phyloP scores from a whole-genome alignment of 2,329 filamentous ascomycete species.

The Colletotrichum sp. region DNA sequence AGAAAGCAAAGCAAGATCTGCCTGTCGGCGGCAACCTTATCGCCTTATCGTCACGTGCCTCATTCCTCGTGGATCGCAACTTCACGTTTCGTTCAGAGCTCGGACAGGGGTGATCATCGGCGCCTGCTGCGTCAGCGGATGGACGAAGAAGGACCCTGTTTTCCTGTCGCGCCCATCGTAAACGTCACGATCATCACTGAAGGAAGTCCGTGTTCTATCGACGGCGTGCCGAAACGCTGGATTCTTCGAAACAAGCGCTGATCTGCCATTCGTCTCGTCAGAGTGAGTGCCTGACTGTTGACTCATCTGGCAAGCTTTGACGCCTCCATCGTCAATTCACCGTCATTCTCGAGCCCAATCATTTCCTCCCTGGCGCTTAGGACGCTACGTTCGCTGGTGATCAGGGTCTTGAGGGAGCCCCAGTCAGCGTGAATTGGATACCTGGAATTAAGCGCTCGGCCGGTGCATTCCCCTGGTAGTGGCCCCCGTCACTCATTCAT shows the following conservation, averaged over 20 bases:
- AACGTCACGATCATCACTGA: neutral
- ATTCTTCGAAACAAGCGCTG: neutral
- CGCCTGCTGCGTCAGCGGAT: neutral
- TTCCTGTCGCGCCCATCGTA: neutral
- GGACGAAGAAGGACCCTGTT: neutral
- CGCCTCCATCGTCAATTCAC: neutral
- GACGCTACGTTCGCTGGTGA: neutral
- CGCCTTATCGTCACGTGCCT: neutral
- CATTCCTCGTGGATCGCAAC: neutral
- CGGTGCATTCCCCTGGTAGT: neutral
- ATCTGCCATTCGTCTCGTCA: neutral
- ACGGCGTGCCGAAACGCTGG: neutral
- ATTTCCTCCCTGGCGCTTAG: neutral
- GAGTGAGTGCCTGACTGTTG: neutral
- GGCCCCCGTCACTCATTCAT: neutral
- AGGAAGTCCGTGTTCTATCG: neutral
- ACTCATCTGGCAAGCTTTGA: neutral
- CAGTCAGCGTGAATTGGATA: neutral
- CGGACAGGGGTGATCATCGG: neutral
- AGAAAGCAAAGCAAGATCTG: neutral
- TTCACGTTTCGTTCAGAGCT: neutral
- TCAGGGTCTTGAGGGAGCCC: neutral
- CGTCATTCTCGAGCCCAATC: neutral
- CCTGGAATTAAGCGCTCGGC: neutral
- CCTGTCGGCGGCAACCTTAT: neutral